A percentile compares a stretch with the other conserved stretches of the same genome.
phyloP scores from a whole-genome alignment of 352 stramenopile species.

The Globisporangium recalcitrans region DNA sequence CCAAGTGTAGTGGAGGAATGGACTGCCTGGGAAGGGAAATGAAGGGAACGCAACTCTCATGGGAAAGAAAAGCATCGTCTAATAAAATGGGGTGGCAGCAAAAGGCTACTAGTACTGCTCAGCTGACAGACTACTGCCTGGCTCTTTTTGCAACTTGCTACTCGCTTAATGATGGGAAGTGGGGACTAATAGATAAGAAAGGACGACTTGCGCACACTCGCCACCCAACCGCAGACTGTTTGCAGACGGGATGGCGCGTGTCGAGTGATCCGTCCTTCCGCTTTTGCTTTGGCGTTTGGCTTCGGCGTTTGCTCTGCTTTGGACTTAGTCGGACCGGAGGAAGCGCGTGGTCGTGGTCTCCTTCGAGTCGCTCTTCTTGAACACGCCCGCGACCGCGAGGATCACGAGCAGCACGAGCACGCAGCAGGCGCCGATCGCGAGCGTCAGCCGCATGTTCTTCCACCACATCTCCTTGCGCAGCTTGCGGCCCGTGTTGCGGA shows the following conservation, averaged over 20 bases:
- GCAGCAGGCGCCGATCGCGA: conserved; percentile 51
- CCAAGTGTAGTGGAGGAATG: too few species aligned
- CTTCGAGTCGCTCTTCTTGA: conserved; percentile 48
- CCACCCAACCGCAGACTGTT: background rate
- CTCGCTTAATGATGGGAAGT: background rate
- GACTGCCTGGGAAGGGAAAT: too few species aligned
- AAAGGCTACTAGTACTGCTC: background rate
- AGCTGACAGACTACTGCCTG: too few species aligned
- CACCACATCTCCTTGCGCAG: conserved; percentile 80
- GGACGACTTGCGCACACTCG: background rate
- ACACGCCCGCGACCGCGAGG: conserved; percentile 64
- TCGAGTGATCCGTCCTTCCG: background rate
- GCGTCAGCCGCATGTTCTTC: conserved; percentile 81
- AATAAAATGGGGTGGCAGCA: background rate
- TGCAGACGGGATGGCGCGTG: background rate
- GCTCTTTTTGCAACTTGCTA: background rate
- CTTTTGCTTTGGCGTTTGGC: background rate
- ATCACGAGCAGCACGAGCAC: conserved; percentile 76
- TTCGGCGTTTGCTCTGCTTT: background rate
- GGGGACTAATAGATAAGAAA: conserved; percentile 7
- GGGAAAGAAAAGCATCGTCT: background rate
- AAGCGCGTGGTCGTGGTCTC: conserved; percentile 15
- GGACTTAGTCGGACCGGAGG: conserved; percentile 10
- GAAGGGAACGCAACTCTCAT: too few species aligned
- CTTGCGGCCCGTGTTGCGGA: conserved; percentile 77